These are phyloP conservation scores for Rubroboletus pulcherrimus DNA, from an alignment of 768 basidiomycete genomes.

Conservation along the genomic window DNA sequence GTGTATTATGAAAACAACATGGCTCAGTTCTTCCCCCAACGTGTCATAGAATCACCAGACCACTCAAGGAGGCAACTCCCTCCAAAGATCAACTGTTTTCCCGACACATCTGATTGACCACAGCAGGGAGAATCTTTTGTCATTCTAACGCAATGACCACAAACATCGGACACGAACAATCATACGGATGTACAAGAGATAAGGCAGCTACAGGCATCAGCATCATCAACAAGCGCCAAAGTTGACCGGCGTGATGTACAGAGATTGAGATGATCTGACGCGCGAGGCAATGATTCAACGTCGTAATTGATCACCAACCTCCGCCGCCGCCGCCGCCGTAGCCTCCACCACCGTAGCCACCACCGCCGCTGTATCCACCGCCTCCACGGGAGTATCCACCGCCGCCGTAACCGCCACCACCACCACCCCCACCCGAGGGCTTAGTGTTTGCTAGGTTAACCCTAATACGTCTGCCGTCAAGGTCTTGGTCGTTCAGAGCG, in stretches of 20 bases:
- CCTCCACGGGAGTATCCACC: constrained; percentile 10
- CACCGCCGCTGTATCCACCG: constrained; percentile 12
- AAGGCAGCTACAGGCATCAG: constrained; percentile 6
- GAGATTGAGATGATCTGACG: constrained; percentile 1
- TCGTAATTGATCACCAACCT: constrained; percentile 8
- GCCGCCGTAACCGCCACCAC: constrained; percentile 8
- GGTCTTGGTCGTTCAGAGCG: constrained; percentile 46
- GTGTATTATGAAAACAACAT: constrained; percentile 13
- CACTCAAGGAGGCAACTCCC: no score
- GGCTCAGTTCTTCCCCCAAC: background rate
- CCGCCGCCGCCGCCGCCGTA: constrained; percentile 9
- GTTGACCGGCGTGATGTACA: background rate
- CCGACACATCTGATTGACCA: background rate
- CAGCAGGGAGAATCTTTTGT: background rate
- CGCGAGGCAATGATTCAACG: background rate
- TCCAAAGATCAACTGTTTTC: background rate
- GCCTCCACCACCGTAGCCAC: constrained; percentile 2
- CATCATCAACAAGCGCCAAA: constrained; percentile 4
- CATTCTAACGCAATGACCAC: background rate
- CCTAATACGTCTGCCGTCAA: constrained; percentile 52
- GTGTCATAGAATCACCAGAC: no score
- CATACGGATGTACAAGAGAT: background rate
- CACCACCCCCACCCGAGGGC: constrained; percentile 29
- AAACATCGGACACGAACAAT: background rate
- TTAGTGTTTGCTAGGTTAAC: constrained; percentile 41